These are phyloP conservation scores for Aphelidium insulamus DNA, from an alignment of 371 early-diverging fungal genomes.

Conservation along the genomic window DNA sequence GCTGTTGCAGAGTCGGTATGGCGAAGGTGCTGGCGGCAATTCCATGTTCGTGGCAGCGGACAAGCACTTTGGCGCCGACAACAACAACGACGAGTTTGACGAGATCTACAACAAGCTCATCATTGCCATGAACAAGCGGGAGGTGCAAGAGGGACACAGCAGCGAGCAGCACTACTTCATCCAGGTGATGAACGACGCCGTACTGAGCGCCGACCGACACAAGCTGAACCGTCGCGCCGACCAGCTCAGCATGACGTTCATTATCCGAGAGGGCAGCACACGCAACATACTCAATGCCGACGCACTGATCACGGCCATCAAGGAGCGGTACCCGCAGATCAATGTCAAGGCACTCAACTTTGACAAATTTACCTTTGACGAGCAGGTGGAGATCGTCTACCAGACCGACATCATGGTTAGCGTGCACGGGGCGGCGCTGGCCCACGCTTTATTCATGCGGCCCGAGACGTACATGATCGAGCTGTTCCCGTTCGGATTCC, in stretches of 20 bases:
- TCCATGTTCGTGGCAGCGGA: too few species aligned
- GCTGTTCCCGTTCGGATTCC: conserved; percentile 12
- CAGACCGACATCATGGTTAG: conserved; percentile 9
- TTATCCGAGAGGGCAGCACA: conserved; percentile 6
- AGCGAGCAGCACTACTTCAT: background rate
- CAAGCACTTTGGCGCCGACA: background rate
- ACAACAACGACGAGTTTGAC: too few species aligned
- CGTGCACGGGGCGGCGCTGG: conserved; percentile 14
- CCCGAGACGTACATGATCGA: conserved; percentile 8
- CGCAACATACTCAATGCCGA: conserved; percentile 8
- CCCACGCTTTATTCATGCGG: conserved; percentile 9
- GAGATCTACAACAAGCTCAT: too few species aligned
- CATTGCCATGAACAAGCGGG: background rate
- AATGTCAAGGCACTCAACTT: conserved; percentile 4
- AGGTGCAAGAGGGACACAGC: background rate
- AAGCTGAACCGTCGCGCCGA: background rate
- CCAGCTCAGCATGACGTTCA: conserved; percentile 2
- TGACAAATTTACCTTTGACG: conserved; percentile 3
- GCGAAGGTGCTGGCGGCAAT: too few species aligned
- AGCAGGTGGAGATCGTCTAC: conserved; percentile 7
- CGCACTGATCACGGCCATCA: conserved; percentile 4
- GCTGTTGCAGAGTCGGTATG: too few species aligned
- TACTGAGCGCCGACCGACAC: background rate
- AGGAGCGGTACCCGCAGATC: conserved; percentile 5
- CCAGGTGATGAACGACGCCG: background rate